Percentiles rank a stretch among this genome's conserved stretches.
phyloP scores from a whole-genome alignment of 768 basidiomycete genomes.

The Auricularia sp. region DNA sequence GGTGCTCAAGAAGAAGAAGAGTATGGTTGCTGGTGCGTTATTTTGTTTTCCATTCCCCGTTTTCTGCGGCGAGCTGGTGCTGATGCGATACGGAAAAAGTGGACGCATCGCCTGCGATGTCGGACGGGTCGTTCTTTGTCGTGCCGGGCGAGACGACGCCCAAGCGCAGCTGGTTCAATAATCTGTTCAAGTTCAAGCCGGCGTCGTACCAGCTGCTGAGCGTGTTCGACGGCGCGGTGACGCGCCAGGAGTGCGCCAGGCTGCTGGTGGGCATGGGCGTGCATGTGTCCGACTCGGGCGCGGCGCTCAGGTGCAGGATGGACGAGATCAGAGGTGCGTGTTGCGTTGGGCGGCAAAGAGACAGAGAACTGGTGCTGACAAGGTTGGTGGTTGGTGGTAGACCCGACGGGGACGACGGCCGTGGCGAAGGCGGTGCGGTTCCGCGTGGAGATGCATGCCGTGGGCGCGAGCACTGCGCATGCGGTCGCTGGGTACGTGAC shows the following conservation, averaged over 20 bases:
- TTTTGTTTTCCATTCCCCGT: no score
- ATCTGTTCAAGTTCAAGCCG: slow-evolving; percentile 80
- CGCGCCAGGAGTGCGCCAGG: slow-evolving; percentile 63
- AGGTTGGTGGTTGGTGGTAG: slow-evolving; percentile 14
- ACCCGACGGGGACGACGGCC: slow-evolving; percentile 41
- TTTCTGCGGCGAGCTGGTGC: no score
- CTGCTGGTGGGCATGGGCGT: slow-evolving; percentile 65
- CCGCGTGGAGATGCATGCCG: slow-evolving; percentile 60
- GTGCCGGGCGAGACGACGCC: slow-evolving; percentile 32
- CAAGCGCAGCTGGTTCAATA: slow-evolving; percentile 75
- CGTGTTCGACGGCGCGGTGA: slow-evolving; percentile 45
- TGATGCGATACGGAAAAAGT: not conserved
- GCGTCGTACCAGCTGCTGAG: slow-evolving; percentile 49
- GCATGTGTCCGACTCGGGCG: slow-evolving; percentile 52
- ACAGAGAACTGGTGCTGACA: not conserved
- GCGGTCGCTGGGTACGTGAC: slow-evolving; percentile 41
- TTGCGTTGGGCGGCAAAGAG: not conserved
- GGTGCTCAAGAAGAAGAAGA: slow-evolving; percentile 2
- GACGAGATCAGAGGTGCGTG: slow-evolving; percentile 44
- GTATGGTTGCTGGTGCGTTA: not conserved
- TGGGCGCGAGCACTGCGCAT: slow-evolving; percentile 21
- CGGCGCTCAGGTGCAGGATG: slow-evolving; percentile 64
- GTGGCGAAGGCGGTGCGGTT: slow-evolving; percentile 67
- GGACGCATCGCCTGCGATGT: slow-evolving; percentile 31
- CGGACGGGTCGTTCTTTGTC: slow-evolving; percentile 33